A percentile compares a stretch with the other conserved stretches of the same genome.
These are phyloP conservation scores for Paraconiothyrium sp. DNA, from an alignment of 2,329 filamentous ascomycete genomes.

Conservation along the genomic window DNA sequence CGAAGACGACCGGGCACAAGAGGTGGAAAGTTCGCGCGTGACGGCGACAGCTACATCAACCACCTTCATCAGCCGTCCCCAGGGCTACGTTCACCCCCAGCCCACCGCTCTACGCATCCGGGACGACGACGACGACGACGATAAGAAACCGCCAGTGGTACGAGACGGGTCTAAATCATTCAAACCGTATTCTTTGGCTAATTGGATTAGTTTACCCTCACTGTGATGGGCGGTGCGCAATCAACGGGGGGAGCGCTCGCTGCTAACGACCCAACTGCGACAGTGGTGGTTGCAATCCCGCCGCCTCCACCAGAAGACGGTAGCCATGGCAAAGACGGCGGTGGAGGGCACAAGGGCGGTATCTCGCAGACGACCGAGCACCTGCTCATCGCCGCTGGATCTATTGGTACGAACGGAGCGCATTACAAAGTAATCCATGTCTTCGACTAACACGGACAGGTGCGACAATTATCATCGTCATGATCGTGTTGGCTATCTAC, in stretches of 20 bases:
- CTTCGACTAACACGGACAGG: constrained; percentile 36
- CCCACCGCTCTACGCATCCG: constrained; percentile 17
- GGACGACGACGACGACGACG: constrained; percentile 28
- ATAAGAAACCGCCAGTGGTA: constrained; percentile 32
- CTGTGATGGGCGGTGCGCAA: constrained; percentile 24
- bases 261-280: constrained; percentile 35
- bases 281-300: constrained; percentile 35
- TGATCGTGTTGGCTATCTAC: constrained; percentile 47
- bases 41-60: constrained; percentile 31
- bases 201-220: constrained; percentile 38
- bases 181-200: constrained; percentile 19
- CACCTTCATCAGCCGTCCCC: constrained; percentile 25
- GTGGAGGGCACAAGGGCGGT: constrained; percentile 26
- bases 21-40: constrained; percentile 17
- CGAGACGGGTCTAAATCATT: constrained; percentile 11
- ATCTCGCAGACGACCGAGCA: constrained; percentile 51
- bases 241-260: constrained; percentile 31
- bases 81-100: constrained; percentile 25
- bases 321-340: not conserved
- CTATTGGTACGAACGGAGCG: constrained; percentile 42
- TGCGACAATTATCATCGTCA: constrained; percentile 50
- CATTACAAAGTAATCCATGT: not conserved
- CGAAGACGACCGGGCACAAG: constrained; percentile 25
- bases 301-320: constrained; percentile 26
- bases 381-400: constrained; percentile 52